These are phyloP conservation scores for Mimosa pudica DNA, from an alignment of 306 rosid genomes.

Conservation along the genomic window DNA sequence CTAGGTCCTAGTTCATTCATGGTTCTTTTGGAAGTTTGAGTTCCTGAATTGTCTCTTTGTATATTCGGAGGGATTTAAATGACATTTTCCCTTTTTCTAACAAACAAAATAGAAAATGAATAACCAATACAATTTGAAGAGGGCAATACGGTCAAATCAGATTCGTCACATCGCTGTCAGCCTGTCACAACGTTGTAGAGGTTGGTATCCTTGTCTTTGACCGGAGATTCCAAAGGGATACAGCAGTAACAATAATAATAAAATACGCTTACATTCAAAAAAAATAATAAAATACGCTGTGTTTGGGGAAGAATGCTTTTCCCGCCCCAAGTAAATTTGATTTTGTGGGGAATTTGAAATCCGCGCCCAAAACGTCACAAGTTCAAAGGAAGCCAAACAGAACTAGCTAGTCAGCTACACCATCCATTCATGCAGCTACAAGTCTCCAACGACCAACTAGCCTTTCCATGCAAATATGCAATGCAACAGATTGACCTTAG, in stretches of 20 bases:
- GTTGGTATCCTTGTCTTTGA: neutral
- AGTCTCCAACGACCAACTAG: neutral
- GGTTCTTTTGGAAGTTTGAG: no score
- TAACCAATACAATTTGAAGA: neutral
- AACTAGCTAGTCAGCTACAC: neutral
- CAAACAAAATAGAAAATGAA: neutral
- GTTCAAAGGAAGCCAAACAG: neutral
- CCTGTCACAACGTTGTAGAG: neutral
- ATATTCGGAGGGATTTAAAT: no score
- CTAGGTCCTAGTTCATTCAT: no score
- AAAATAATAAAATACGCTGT: neutral
- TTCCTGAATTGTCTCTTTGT: no score
- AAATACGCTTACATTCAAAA: no score
- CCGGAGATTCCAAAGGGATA: neutral
- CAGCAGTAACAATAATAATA: neutral
- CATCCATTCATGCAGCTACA: neutral
- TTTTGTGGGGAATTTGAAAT: slow-evolving; percentile 5
- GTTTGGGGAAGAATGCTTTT: neutral
- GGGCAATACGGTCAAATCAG: neutral
- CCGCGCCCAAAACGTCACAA: slow-evolving; percentile 1
- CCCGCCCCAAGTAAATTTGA: slow-evolving; percentile 17
- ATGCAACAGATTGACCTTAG: neutral
- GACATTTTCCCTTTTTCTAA: no score
- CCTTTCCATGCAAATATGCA: neutral
- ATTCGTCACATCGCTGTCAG: neutral